Evolutionary conservation across 75 land plant species (phyloP).

Genomic region (Cupressus sempervirens): DNA sequence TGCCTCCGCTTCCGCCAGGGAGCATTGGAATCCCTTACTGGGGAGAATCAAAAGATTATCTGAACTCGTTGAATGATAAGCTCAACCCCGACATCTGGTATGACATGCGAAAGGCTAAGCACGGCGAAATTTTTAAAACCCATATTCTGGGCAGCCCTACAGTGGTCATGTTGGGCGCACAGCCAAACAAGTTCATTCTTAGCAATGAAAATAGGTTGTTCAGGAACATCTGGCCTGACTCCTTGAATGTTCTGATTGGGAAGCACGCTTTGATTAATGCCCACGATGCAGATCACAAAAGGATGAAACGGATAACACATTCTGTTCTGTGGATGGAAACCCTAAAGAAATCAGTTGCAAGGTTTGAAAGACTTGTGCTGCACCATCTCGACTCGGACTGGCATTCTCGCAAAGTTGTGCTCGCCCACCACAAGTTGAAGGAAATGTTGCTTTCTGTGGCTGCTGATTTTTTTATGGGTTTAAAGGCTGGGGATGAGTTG

Average conservation of each 20-base stretch:
- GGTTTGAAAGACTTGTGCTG: not conserved
- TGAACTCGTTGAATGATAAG: not conserved
- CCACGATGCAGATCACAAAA: not conserved
- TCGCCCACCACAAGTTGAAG: not conserved
- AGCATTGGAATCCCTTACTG: no score
- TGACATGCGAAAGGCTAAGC: not conserved
- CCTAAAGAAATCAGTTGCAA: not conserved
- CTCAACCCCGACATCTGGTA: conserved; percentile 4
- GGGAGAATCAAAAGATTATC: no score
- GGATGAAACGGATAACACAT: no score
- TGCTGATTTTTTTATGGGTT: no score
- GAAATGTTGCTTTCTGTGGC: not conserved
- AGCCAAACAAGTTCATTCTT: not conserved
- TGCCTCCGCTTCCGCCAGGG: no score
- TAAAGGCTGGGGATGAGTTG: no score
- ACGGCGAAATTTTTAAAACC: not conserved
- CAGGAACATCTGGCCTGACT: not conserved
- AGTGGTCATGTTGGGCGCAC: not conserved
- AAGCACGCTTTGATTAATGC: not conserved
- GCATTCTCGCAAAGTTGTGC: not conserved
- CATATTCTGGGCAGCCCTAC: not conserved
- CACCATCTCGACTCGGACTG: not conserved
- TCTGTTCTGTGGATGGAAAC: no score
- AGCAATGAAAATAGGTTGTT: not conserved
- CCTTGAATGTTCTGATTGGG: not conserved